Conservation (phyloP, 2,329 filamentous ascomycete genomes). For the Penicillium frequentans region DNA sequence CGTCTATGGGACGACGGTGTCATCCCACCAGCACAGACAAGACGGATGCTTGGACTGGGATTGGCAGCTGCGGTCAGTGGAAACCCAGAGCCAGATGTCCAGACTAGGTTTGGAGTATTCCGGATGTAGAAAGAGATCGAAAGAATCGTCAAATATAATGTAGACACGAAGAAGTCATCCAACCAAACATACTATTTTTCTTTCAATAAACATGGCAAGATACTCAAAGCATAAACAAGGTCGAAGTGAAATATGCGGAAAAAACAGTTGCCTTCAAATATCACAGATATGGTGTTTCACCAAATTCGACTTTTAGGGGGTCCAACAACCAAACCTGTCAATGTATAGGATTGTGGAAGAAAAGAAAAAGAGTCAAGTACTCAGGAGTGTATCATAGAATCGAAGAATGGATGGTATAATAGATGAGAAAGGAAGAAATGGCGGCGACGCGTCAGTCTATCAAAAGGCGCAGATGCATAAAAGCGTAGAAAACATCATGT, state of each 20-base stretch:
- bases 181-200: conserved; percentile 3
- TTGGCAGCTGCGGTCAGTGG: conserved; percentile 70
- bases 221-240: background rate
- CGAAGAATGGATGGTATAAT: conserved; percentile 20
- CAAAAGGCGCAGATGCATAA: conserved; percentile 30
- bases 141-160: background rate
- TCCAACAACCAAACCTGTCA: background rate
- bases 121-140: conserved; percentile 61
- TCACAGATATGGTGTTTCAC: conserved; percentile 5
- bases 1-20: conserved; percentile 88
- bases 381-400: background rate
- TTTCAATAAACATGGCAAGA: background rate
- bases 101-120: conserved; percentile 75
- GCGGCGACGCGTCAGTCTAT: conserved; percentile 23
- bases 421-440: conserved; percentile 9
- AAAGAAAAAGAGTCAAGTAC: background rate
- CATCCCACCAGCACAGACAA: conserved; percentile 74
- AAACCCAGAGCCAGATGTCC: conserved; percentile 58
- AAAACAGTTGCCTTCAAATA: background rate
- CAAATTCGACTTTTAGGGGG: conserved; percentile 7
- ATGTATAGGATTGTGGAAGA: conserved; percentile 17
- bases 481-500: conserved; percentile 19
- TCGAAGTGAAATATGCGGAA: background rate
- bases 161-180: conserved; percentile 6
- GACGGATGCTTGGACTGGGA: conserved; percentile 70